Evolutionary conservation across 768 basidiomycete species (phyloP).

Genomic region (Tulasnella sp.): DNA sequence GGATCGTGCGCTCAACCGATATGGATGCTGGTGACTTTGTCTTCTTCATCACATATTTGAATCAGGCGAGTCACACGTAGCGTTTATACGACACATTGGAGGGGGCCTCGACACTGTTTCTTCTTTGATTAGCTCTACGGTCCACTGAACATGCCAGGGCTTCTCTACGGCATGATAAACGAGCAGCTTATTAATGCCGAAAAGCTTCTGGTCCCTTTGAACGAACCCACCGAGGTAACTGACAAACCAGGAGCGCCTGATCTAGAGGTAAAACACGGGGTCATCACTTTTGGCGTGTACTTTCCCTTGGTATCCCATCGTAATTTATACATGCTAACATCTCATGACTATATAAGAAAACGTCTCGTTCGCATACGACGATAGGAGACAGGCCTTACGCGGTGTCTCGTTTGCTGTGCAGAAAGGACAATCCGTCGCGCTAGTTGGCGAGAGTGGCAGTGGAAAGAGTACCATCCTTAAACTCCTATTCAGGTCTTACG

Average conservation of each 20-base stretch:
- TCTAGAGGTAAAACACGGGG: constrained; percentile 57
- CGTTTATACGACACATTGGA: too few species aligned
- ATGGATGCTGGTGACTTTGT: constrained; percentile 53
- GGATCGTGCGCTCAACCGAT: constrained; percentile 42
- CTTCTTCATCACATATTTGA: constrained; percentile 71
- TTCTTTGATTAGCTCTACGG: constrained; percentile 33
- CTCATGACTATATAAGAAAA: too few species aligned
- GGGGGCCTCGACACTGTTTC: too few species aligned
- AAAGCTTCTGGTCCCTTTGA: constrained; percentile 66
- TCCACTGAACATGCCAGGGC: constrained; percentile 67
- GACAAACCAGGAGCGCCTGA: constrained; percentile 68
- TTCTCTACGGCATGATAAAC: constrained; percentile 65
- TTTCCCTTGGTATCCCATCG: background rate
- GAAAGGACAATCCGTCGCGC: constrained; percentile 42
- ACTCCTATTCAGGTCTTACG: constrained; percentile 88
- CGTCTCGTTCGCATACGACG: too few species aligned
- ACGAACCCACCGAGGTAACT: constrained; percentile 72
- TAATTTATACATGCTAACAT: too few species aligned
- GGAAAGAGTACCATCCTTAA: constrained; percentile 79
- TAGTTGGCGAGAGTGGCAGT: constrained; percentile 74
- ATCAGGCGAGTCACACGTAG: constrained; percentile 39
- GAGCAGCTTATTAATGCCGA: constrained; percentile 74
- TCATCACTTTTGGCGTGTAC: constrained; percentile 74
- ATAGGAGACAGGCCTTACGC: too few species aligned
- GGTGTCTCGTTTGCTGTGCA: too few species aligned